A percentile compares a stretch with the other conserved stretches of the same genome.
phyloP scores from a whole-genome alignment of 305 asterid species.

The Solanum aculeatissimum region DNA sequence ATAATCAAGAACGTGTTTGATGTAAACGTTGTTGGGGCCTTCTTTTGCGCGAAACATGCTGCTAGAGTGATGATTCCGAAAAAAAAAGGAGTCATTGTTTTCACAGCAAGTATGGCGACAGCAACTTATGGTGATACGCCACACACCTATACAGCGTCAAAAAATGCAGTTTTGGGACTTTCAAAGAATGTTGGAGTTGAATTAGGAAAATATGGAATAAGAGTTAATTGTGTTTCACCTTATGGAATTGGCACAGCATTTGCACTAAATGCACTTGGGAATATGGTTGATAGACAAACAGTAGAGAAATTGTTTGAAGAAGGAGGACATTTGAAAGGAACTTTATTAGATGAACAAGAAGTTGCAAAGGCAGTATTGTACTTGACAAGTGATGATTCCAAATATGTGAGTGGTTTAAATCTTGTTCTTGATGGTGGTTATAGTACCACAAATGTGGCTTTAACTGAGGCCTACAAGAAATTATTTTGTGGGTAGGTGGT shows the following conservation, averaged over 20 bases:
- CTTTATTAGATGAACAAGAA: constrained; percentile 2
- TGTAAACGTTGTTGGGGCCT: neutral
- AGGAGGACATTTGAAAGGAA: constrained; percentile 19
- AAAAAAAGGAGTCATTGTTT: neutral
- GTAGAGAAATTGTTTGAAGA: constrained; percentile 2
- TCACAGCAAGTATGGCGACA: neutral
- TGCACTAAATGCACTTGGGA: neutral
- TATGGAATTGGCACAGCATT: constrained; percentile 7
- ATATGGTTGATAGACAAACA: neutral
- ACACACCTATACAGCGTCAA: neutral
- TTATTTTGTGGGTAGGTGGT: neutral
- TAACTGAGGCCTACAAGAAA: neutral
- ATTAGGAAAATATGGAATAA: constrained; percentile 9
- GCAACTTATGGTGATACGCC: fast-evolving
- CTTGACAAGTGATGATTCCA: constrained; percentile 24
- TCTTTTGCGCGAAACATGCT: constrained; percentile 2
- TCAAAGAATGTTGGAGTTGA: neutral
- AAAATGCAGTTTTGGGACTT: constrained; percentile 1
- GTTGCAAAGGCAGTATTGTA: constrained; percentile 3
- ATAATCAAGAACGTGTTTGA: neutral
- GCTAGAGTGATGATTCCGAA: constrained; percentile 1
- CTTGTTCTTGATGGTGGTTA: constrained; percentile 46
- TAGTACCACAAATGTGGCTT: constrained; percentile 14
- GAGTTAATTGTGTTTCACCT: constrained; percentile 19
- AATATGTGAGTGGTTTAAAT: constrained; percentile 42